Percentiles rank a stretch among this genome's conserved stretches.
Conservation (phyloP, 306 rosid genomes). For the Prunus campanulata region DNA sequence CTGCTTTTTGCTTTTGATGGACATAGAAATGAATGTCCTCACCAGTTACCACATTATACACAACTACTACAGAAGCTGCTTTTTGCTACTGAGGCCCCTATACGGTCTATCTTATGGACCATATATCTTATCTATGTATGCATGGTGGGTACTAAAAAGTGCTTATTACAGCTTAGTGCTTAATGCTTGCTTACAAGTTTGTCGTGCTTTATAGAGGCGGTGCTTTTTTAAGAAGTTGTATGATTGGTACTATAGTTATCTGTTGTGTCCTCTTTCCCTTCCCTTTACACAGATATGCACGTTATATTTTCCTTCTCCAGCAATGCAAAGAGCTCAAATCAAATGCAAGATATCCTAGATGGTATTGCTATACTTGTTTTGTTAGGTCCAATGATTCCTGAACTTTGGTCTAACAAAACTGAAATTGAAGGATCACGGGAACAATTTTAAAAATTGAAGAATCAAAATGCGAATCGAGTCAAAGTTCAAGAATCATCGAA, state of each 20-base stretch:
- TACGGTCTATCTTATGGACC: too few relatives aligned
- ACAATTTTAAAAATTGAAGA: too few relatives aligned
- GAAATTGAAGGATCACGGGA: too few relatives aligned
- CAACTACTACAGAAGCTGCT: too few relatives aligned
- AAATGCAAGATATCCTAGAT: too few relatives aligned
- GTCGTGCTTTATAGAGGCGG: neutral
- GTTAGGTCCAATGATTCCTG: too few relatives aligned
- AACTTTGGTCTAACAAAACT: fast-evolving
- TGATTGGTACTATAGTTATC: neutral
- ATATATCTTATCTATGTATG: neutral
- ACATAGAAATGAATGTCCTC: neutral
- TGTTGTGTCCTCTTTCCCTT: neutral
- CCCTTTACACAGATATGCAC: neutral
- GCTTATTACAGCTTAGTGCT: neutral
- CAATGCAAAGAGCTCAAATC: too few relatives aligned
- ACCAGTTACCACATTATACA: neutral
- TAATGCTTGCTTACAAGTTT: neutral
- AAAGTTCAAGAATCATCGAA: too few relatives aligned
- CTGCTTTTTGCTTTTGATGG: conserved; percentile 4
- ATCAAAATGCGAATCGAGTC: too few relatives aligned
- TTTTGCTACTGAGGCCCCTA: too few relatives aligned
- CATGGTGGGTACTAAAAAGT: neutral
- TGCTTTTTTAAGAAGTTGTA: conserved; percentile 15
- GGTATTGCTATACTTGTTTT: too few relatives aligned
- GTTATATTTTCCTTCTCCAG: neutral